Evolutionary conservation across 179 eudicot genomes (phyloP).

Genomic region (Silene coronaria): DNA sequence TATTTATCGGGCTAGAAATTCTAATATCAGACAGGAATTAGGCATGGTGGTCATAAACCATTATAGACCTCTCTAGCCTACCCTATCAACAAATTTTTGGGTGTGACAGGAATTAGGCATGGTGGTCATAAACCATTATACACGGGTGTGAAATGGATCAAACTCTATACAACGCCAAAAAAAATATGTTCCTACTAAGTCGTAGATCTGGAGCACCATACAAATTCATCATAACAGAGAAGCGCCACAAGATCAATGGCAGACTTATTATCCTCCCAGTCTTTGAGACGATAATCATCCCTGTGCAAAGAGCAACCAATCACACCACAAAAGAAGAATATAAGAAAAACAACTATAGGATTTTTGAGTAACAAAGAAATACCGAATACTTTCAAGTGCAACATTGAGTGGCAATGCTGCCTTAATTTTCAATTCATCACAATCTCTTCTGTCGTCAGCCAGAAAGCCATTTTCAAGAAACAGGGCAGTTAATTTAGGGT

Average conservation of each 20-base stretch:
- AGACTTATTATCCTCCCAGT: not conserved
- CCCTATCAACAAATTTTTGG: no score
- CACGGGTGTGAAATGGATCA: no score
- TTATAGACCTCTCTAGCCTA: no score
- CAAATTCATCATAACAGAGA: not conserved
- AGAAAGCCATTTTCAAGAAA: conserved; percentile 7
- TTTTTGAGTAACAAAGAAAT: not conserved
- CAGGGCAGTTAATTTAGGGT: not conserved
- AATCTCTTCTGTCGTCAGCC: not conserved
- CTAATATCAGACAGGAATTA: no score
- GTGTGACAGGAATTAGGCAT: no score
- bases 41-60: no score
- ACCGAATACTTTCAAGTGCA: conserved; percentile 5
- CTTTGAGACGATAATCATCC: not conserved
- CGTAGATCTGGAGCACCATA: not conserved
- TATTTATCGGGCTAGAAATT: no score
- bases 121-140: no score
- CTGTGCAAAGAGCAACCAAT: not conserved
- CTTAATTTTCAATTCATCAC: not conserved
- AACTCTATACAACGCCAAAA: no score
- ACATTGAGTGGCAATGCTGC: conserved; percentile 7
- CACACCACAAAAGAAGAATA: not conserved
- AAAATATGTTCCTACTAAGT: no score
- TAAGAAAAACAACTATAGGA: not conserved
- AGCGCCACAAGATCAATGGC: conserved; percentile 1